These are phyloP conservation scores for Psilocybe azurescens DNA, from an alignment of 768 basidiomycete species.

Conservation along the genomic window DNA sequence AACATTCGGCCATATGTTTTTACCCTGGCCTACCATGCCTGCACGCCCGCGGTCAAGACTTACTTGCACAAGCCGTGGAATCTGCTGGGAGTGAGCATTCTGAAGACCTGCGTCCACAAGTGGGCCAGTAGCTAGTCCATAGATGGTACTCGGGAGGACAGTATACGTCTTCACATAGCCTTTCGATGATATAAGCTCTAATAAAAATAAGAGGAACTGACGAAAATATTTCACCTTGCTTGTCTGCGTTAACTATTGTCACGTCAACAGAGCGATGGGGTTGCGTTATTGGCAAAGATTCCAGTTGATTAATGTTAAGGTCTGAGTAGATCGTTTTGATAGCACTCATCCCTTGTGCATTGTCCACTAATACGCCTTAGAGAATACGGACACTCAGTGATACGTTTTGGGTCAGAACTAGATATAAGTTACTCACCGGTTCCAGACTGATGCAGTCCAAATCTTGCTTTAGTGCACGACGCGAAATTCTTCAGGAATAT, in stretches of 20 bases:
- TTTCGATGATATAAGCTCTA: slow-evolving; percentile 14
- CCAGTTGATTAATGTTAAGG: slow-evolving; percentile 48
- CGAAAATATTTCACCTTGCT: slow-evolving; percentile 38
- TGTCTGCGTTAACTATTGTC: slow-evolving; percentile 49
- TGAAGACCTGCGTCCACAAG: slow-evolving; percentile 57
- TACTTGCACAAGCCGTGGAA: slow-evolving; percentile 48
- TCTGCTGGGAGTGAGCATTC: slow-evolving; percentile 55
- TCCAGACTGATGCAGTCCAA: slow-evolving; percentile 30
- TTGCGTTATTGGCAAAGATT: slow-evolving; percentile 47
- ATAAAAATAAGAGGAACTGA: too few species aligned
- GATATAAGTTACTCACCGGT: slow-evolving; percentile 28
- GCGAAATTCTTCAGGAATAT: background rate
- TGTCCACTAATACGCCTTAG: slow-evolving; percentile 44
- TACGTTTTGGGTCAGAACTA: background rate
- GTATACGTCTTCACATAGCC: slow-evolving; percentile 59
- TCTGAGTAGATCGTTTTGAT: slow-evolving; percentile 53
- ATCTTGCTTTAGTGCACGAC: background rate
- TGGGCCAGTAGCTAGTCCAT: slow-evolving; percentile 48
- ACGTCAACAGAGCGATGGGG: slow-evolving; percentile 57
- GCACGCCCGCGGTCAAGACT: slow-evolving; percentile 48
- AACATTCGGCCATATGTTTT: slow-evolving; percentile 65
- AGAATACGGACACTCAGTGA: background rate
- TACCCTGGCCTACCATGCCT: slow-evolving; percentile 61
- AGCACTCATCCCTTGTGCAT: slow-evolving; percentile 45
- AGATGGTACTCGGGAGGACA: slow-evolving; percentile 58